Conservation (phyloP, 106 monocot genomes). For the Dendrobium huoshanense region DNA sequence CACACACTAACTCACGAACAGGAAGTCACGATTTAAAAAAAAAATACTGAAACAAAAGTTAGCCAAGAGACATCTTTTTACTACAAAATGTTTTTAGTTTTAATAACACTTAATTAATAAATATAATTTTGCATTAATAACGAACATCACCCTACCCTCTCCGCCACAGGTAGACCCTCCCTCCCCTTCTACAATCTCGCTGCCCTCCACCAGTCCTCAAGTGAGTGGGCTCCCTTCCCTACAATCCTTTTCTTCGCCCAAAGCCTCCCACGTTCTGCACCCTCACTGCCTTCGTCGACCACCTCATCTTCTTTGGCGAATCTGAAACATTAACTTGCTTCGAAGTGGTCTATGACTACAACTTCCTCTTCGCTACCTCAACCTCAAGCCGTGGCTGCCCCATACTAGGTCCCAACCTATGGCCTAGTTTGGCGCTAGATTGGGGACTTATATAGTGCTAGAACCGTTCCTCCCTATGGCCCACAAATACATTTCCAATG, state of each 20-base stretch:
- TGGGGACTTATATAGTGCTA: too few relatives aligned
- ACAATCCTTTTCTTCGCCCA: constrained; percentile 10
- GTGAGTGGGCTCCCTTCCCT: constrained; percentile 24
- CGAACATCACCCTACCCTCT: constrained; percentile 14
- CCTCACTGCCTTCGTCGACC: constrained; percentile 7
- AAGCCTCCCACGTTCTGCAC: constrained; percentile 37
- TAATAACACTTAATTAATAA: too few relatives aligned
- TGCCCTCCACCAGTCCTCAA: constrained; percentile 19
- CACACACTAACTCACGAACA: too few relatives aligned
- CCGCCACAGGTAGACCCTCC: neutral
- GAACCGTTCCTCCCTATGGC: too few relatives aligned
- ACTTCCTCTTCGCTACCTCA: constrained; percentile 22
- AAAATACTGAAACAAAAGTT: too few relatives aligned
- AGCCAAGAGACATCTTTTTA: too few relatives aligned
- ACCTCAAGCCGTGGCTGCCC: constrained; percentile 21
- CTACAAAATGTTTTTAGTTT: too few relatives aligned
- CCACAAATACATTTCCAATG: too few relatives aligned
- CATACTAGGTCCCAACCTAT: constrained; percentile 31
- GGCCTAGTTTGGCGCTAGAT: too few relatives aligned
- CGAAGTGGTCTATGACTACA: constrained; percentile 21
- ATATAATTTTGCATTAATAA: too few relatives aligned
- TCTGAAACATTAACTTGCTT: constrained; percentile 27
- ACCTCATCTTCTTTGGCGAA: constrained; percentile 37
- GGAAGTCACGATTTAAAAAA: too few relatives aligned
- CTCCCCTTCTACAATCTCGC: constrained; percentile 18